Base-by-base conservation (phyloP, 2,329 filamentous ascomycete species). In the Colletotrichum spaethianum region DNA sequence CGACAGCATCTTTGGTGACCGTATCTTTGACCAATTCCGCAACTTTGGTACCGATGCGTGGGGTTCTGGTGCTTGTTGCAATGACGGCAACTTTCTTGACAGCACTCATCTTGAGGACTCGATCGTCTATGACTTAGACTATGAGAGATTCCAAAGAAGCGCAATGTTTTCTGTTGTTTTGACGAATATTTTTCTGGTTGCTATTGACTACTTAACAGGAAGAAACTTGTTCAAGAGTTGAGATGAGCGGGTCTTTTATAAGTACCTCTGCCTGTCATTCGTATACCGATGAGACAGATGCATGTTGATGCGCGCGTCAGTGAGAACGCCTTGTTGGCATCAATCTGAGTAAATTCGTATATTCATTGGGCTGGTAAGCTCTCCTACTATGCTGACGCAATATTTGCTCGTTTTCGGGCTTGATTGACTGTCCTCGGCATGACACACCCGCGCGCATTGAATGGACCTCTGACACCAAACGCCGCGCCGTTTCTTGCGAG, bases 41-140 rank as follows among this genome's bases (percentile, higher is more conserved):
- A 16, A 85, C 78, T 31, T 76, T 76, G 2, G 78, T 79, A 6
- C 83, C 82, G 28, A 81, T 74, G 26, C 83, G 79, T 3, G 76
- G 75, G 2, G 75, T 75, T 20, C 82, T 81, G 38, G 80, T 80
- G 75, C 80, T 83, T 75, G 79, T 78, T 46, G 79, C 81, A 56
- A 84, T 79, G 74, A 84, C 60, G 62, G 82, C 83, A 44, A 84
- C 76, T 20, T 46, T 75, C 48, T 73, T 72, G 7, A 14, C 8
- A 6, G 26, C 23, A 23, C 33, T 63, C 69, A 68, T 71, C 0
- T 18, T 31, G 48, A 20, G 5, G 14, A 14, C 9, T n/a, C 31
- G 3, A n/a, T 26, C 11, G 23, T 40, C 4, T 7, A 7, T 11
- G 31, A n/a, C 20, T 28, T 3, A 11, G 16, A 11, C 3, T 14